phyloP scores from a whole-genome alignment of 371 early-diverging fungal species.

The Gilbertella persicaria region DNA sequence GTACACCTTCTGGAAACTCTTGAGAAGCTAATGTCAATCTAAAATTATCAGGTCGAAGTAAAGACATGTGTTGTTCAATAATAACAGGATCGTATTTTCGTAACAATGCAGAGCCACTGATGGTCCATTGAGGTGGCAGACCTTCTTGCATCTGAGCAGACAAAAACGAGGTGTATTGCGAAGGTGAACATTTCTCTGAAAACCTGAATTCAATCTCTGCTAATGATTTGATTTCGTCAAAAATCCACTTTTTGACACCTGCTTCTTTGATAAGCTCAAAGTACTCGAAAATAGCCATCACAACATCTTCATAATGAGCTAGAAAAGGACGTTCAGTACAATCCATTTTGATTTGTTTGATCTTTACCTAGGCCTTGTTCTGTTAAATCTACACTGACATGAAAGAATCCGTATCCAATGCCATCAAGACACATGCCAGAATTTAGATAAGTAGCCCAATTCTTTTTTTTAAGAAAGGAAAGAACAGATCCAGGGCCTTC shows the following conservation, averaged over 20 bases:
- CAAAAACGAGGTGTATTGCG: constrained; percentile 51
- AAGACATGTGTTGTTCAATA: constrained; percentile 54
- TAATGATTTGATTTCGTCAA: constrained; percentile 73
- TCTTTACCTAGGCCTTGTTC: constrained; percentile 72
- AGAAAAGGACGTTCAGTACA: neutral
- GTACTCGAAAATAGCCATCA: constrained; percentile 84
- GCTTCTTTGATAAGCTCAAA: constrained; percentile 73
- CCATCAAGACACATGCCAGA: constrained; percentile 64
- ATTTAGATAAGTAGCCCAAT: constrained; percentile 82
- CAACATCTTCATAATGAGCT: constrained; percentile 78
- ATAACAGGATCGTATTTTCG: constrained; percentile 58
- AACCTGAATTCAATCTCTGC: constrained; percentile 76
- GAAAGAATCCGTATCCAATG: constrained; percentile 79
- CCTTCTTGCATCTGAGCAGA: constrained; percentile 60
- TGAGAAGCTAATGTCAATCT: constrained; percentile 47
- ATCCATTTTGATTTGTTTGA: neutral
- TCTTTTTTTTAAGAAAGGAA: constrained; percentile 79
- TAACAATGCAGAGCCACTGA: constrained; percentile 68
- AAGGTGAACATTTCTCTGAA: constrained; percentile 70
- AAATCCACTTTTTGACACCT: constrained; percentile 80
- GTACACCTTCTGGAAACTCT: constrained; percentile 50
- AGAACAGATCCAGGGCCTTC: constrained; percentile 85
- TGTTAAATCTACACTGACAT: constrained; percentile 76
- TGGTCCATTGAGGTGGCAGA: constrained; percentile 67
- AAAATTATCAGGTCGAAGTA: constrained; percentile 70